Evolutionary conservation across 1,284 basidiomycete species (phyloP), one percentile per base, ranked within the genome.

Genomic region (Grifola frondosa): DNA sequence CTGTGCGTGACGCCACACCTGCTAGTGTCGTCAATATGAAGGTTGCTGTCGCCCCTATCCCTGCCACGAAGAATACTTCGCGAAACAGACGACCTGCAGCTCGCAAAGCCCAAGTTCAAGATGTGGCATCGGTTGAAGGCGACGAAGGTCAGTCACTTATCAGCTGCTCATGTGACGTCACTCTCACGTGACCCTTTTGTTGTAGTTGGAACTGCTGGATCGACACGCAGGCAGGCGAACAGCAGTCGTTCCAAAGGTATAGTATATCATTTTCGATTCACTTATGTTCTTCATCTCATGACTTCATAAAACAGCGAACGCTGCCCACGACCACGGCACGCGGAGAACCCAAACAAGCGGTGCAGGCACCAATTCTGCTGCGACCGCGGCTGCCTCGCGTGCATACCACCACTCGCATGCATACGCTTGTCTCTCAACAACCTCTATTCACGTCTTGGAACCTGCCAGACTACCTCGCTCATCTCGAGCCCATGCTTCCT

Each of bases 391-490:
- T 21, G 48, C 57, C 31, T 51, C 58, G 42, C 77, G 81, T 49
- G 77, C 80, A 48, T 85, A 86, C 62, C 80, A 81, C 55, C 80
- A 84, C 64, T 80, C 84, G 47, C 85, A 88, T 72, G 82, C 81
- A 26, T 87, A 84, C 61, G 81, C 76, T n/a, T 37, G 78, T 86
- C 37, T 83, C 84, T 13, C 85, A 88, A 57, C 84, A 87, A 59
- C 77, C 83, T 21, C 71, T 89, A 8, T 80, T 81, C 62, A 83
- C 84, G 35, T 84, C 87, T 33, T 97, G 93, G 94, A 80, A 84
- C 48, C 72, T 99, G 35, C 96, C 96, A 8, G 96, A 99, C 67
- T 96, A 98, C 67, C 80, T 99, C 30, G 79, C 85, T 0, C 89
- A 95, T 60, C 84, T 97, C 44, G 80, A 88, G 51, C 81, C 84